Evolutionary conservation across 1,284 basidiomycete genomes (phyloP).

Genomic region (Microbotryomycetes sp.): DNA sequence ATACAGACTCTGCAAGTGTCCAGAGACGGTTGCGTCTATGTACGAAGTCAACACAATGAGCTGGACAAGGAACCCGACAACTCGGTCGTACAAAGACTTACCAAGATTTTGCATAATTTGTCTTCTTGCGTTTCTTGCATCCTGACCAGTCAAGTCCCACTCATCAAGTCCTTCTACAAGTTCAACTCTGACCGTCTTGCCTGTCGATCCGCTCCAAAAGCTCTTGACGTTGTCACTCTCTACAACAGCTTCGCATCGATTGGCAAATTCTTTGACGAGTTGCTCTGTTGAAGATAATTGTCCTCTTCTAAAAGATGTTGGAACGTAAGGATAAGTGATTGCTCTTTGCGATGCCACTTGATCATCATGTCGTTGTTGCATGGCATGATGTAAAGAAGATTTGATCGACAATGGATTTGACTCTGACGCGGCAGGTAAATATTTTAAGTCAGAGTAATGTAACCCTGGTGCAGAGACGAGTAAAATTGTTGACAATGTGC

Average conservation of each 20-base stretch:
- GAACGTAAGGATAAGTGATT: background rate
- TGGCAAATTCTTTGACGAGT: constrained; percentile 5
- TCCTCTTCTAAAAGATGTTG: background rate
- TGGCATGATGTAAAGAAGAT: background rate
- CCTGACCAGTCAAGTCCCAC: constrained; percentile 1
- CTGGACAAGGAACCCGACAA: background rate
- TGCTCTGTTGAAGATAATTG: constrained; percentile 2
- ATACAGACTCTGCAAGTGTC: background rate
- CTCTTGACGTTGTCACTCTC: background rate
- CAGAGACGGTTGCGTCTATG: constrained; percentile 6
- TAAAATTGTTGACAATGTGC: constrained; percentile 20
- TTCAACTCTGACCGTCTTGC: constrained; percentile 6
- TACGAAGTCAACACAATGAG: background rate
- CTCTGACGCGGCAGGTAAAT: constrained; percentile 10
- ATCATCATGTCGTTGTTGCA: background rate
- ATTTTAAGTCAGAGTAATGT: constrained; percentile 26
- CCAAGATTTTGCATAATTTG: constrained; percentile 7
- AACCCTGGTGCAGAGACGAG: constrained; percentile 24
- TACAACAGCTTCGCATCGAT: constrained; percentile 9
- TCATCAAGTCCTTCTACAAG: constrained; percentile 10
- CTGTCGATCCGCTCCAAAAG: constrained; percentile 4
- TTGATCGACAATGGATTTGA: background rate
- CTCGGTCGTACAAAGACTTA: background rate
- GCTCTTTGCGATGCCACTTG: background rate
- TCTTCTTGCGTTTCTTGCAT: background rate